Evolutionary conservation across 495 filamentous ascomycete species (phyloP).

Genomic region (Penicillium diatomitis): DNA sequence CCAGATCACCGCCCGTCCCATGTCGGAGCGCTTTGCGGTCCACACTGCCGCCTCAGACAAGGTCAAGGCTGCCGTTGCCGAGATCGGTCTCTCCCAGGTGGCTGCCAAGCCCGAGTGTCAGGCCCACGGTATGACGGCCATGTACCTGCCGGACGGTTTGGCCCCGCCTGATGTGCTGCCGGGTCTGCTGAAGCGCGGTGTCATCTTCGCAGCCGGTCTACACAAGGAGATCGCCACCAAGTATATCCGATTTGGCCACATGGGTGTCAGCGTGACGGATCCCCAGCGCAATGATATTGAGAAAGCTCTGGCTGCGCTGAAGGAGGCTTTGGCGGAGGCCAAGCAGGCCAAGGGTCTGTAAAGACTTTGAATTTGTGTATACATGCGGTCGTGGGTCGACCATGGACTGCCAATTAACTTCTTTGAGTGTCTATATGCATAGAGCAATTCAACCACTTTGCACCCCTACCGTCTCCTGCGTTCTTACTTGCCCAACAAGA

Average conservation of each 20-base stretch:
- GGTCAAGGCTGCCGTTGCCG: constrained; percentile 70
- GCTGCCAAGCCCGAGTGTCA: constrained; percentile 79
- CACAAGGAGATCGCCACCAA: constrained; percentile 74
- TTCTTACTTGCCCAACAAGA: too few species aligned
- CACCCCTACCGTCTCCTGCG: too few species aligned
- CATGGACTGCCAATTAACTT: too few species aligned
- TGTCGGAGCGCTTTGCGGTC: constrained; percentile 68
- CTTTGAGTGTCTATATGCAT: too few species aligned
- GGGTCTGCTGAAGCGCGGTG: constrained; percentile 76
- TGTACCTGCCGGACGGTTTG: constrained; percentile 83
- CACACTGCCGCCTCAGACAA: constrained; percentile 69
- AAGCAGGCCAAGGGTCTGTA: constrained; percentile 41
- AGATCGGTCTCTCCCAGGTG: constrained; percentile 78
- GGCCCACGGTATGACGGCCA: constrained; percentile 95
- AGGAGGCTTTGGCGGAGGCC: constrained; percentile 64
- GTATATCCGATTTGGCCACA: constrained; percentile 80
- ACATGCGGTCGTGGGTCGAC: background rate
- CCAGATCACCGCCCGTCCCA: constrained; percentile 71
- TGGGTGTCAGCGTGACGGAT: constrained; percentile 80
- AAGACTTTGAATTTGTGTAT: constrained; percentile 1
- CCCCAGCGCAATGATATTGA: constrained; percentile 59
- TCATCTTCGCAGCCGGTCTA: constrained; percentile 89
- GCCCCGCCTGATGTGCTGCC: constrained; percentile 74
- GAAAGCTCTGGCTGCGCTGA: constrained; percentile 67
- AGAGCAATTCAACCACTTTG: too few species aligned